These are phyloP conservation scores for Moringa oleifera DNA, from an alignment of 345 rosid species.

Conservation along the genomic window DNA sequence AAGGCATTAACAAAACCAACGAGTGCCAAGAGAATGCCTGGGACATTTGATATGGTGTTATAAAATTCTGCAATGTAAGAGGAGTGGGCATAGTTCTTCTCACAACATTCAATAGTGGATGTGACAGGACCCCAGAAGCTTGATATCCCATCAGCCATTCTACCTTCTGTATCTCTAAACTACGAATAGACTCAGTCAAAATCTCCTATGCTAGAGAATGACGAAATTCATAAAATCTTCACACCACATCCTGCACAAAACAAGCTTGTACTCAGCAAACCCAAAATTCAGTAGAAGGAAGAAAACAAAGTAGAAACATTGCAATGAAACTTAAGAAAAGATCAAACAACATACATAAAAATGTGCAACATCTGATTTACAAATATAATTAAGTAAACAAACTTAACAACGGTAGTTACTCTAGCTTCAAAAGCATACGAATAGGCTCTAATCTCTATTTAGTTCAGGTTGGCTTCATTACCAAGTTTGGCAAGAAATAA, in stretches of 20 bases:
- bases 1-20: slow-evolving; percentile 80
- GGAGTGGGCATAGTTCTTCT: slow-evolving; percentile 66
- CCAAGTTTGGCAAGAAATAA: too few species aligned
- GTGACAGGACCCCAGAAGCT: slow-evolving; percentile 98
- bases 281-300: not conserved
- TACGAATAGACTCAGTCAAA: slow-evolving; percentile 1
- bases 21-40: slow-evolving; percentile 73
- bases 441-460: too few species aligned
- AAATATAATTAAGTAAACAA: too few species aligned
- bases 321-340: too few species aligned
- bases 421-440: too few species aligned
- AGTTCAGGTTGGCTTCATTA: too few species aligned
- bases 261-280: not conserved
- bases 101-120: slow-evolving; percentile 75
- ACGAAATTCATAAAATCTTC: slow-evolving; percentile 23
- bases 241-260: slow-evolving; percentile 8
- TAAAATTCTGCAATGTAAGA: slow-evolving; percentile 87
- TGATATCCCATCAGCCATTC: slow-evolving; percentile 72
- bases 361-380: too few species aligned
- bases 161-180: slow-evolving; percentile 10
- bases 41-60: slow-evolving; percentile 77
- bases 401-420: too few species aligned
- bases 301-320: not conserved
- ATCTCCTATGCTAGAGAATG: slow-evolving; percentile 13
- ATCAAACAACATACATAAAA: too few species aligned